Conservation (phyloP, 805 yeast genomes). For the Brettanomyces bruxellensis region DNA sequence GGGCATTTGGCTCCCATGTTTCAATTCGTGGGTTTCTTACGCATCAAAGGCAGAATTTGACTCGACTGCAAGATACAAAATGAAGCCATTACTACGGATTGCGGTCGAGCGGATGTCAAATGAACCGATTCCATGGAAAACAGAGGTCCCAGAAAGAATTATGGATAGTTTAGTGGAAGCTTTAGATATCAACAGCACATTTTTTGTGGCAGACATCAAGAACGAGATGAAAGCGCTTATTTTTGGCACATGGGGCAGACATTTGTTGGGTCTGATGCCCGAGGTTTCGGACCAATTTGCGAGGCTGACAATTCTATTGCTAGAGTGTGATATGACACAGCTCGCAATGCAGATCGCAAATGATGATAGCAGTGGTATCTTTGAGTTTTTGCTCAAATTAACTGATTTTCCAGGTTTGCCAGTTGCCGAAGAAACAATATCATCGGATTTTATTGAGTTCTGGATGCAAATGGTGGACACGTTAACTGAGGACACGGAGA, state of each 20-base stretch:
- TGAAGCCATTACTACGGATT: conserved; percentile 9
- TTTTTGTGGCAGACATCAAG: conserved; percentile 27
- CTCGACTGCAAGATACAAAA: conserved; percentile 20
- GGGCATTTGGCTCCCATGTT: conserved; percentile 21
- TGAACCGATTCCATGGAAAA: conserved; percentile 2
- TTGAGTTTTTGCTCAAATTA: conserved; percentile 41
- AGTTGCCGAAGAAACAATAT: conserved; percentile 47
- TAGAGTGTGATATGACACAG: conserved; percentile 37
- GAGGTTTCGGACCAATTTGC: conserved; percentile 35
- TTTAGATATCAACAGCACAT: conserved; percentile 35
- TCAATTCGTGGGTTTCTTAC: conserved; percentile 29
- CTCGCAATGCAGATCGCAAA: conserved; percentile 32
- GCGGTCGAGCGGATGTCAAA: conserved; percentile 12
- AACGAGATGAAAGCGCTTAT: conserved; percentile 25
- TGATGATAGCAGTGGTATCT: conserved; percentile 28
- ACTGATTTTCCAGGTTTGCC: conserved; percentile 53
- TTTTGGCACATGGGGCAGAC: conserved; percentile 37
- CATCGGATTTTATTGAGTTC: conserved; percentile 48
- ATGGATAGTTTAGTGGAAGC: conserved; percentile 33
- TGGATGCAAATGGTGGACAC: conserved; percentile 63
- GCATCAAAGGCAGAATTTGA: conserved; percentile 29
- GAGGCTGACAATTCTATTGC: conserved; percentile 34
- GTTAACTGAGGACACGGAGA: conserved; percentile 40
- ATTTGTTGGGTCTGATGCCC: conserved; percentile 29
- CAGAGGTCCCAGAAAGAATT: conserved; percentile 15